phyloP scores from a whole-genome alignment of 345 rosid genomes.

The Gossypium stocksii region DNA sequence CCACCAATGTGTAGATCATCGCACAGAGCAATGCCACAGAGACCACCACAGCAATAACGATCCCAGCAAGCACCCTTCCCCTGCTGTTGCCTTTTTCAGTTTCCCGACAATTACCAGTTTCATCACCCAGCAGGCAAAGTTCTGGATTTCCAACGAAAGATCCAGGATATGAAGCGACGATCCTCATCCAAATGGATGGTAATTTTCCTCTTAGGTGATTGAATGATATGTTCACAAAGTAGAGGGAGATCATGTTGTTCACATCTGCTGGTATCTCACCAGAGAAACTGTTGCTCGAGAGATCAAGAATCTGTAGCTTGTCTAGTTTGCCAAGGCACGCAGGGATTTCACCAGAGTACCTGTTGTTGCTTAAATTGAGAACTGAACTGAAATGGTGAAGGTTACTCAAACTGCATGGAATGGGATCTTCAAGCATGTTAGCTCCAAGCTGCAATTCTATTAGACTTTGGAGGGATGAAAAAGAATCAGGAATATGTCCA shows the following conservation, averaged over 20 bases:
- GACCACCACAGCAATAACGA: constrained; percentile 19
- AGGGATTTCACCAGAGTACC: constrained; percentile 34
- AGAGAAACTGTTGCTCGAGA: constrained; percentile 34
- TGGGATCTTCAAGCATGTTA: constrained; percentile 32
- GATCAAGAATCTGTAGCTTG: constrained; percentile 35
- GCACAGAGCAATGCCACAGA: constrained; percentile 29
- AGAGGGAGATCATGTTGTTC: constrained; percentile 30
- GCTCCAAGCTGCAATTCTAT: constrained; percentile 33
- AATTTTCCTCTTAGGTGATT: constrained; percentile 29
- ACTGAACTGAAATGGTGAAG: constrained; percentile 32
- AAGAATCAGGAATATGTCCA: constrained; percentile 35
- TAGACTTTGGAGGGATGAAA: constrained; percentile 25
- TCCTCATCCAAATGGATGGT: constrained; percentile 26
- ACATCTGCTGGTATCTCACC: constrained; percentile 30
- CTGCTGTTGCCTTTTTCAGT: constrained; percentile 10
- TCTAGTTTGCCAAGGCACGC: constrained; percentile 32
- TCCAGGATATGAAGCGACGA: constrained; percentile 28
- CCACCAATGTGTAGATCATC: constrained; percentile 20
- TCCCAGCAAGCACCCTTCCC: constrained; percentile 23
- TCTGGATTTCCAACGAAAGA: constrained; percentile 33
- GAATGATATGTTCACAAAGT: constrained; percentile 36
- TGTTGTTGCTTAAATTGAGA: constrained; percentile 37
- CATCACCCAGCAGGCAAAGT: constrained; percentile 22
- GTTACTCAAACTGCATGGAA: constrained; percentile 36
- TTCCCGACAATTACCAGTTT: constrained; percentile 14